Base-by-base conservation (phyloP, 768 basidiomycete species). In the Lentinula aciculospora region DNA sequence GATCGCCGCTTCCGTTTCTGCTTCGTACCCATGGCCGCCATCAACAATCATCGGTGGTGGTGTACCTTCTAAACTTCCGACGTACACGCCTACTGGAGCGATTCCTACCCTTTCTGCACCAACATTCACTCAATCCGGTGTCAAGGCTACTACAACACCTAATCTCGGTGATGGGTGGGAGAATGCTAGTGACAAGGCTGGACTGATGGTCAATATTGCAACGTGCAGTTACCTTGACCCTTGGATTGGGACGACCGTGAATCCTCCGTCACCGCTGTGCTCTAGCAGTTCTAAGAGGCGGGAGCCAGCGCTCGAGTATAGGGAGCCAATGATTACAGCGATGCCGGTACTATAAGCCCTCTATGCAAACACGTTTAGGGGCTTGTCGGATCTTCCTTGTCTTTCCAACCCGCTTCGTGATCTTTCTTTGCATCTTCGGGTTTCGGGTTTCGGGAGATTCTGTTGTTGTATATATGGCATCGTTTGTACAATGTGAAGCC, bases 171-270 rank as follows among this genome's bases (percentile, higher is more conserved):
- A 71, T 60, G 96, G 96, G 36, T 98, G 97, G 97, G 73, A 76
- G 57, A 89, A 95, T 67, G 59, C 87, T 3, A 69, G 76, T 3
- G 96, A 98, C 71, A 85, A 73, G 7, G 75, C 75, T 17, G 78
- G 80, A 12, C 76, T 84, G 60, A 81, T 79, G 68, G 85, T 84
- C 13, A 73, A 78, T 2, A 84, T 92, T 36, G 70, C 84, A 8
- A 82, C 84, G 1, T 99, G 96, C 73, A 76, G 77, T 15, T 98
- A 97, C 67, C 86, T 89, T 28, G 78, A 93, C 67, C 85, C 92
- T 13, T 94, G 92, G 92, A 73, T 88, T 45, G 84, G 83, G 19
- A 78, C 81, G 5, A 70, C 64, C 49, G 80, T 75, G 1, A 66
- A 76, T 1, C 79, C 84, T 17, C 89, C 89, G 3, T 78, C 80